A percentile compares a stretch with the other conserved stretches of the same genome.
Evolutionary conservation across 1,139 yeast species (phyloP).

Genomic region (Suhomyces wounanorum): DNA sequence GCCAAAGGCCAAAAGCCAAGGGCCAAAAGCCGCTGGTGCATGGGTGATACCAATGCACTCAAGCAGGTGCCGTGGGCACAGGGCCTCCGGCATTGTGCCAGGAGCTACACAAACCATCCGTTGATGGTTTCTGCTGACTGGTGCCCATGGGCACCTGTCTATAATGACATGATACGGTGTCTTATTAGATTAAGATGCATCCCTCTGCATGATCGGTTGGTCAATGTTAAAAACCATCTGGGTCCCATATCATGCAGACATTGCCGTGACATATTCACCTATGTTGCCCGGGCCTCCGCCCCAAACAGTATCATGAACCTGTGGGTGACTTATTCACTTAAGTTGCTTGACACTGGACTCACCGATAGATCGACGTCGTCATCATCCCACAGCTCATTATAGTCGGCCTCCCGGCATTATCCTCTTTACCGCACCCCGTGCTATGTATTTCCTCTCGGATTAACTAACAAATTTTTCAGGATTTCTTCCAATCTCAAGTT

Average conservation of each 20-base stretch:
- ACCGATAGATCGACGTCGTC: slow-evolving; percentile 5
- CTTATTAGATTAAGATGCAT: slow-evolving; percentile 12
- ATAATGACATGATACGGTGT: slow-evolving; percentile 5
- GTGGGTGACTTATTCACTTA: slow-evolving; percentile 3
- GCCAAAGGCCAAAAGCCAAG: too few species aligned
- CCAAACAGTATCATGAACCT: not conserved
- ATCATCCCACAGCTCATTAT: slow-evolving; percentile 3
- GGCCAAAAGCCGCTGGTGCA: not conserved
- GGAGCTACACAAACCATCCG: not conserved
- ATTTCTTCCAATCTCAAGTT: slow-evolving; percentile 82
- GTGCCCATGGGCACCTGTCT: not conserved
- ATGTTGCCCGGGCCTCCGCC: not conserved
- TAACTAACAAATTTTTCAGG: slow-evolving; percentile 51
- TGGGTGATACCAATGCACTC: slow-evolving; percentile 3
- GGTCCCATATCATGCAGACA: not conserved
- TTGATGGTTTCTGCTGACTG: not conserved
- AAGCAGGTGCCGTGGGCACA: not conserved
- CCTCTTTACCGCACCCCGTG: slow-evolving; percentile 4
- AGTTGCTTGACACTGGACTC: slow-evolving; percentile 1
- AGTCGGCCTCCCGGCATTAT: slow-evolving; percentile 1
- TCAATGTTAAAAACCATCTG: not conserved
- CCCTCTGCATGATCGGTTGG: not conserved
- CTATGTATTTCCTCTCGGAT: slow-evolving; percentile 3
- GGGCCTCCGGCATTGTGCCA: not conserved
- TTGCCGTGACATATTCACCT: not conserved